Base-by-base conservation (phyloP, 768 basidiomycete species). In the Lyophyllum atratum region DNA sequence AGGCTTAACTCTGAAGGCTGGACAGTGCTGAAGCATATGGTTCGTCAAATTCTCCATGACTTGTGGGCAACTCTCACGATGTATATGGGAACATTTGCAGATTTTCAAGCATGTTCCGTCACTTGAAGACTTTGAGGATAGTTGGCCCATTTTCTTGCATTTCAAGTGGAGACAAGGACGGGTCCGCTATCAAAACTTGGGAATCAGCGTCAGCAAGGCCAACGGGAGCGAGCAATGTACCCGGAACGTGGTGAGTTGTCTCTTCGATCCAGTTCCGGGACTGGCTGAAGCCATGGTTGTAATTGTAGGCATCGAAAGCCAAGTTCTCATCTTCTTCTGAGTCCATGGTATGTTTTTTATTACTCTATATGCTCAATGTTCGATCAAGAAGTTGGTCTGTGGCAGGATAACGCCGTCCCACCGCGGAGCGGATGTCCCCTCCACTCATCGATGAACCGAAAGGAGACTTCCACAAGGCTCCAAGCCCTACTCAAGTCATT, bases 401-500 rank as follows among this genome's bases (percentile, higher is more conserved):
- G 8, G 4, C 21, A 34, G 37, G 42, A 21, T 37, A 15, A 15
- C 6, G 12, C 3, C 34, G 8, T 14, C 12, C 11, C 26, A 17
- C 54, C 56, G 4, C 51, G 22, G 24, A 61, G 54, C 34, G 65
- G 59, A 6, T 71, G 69, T 46, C 50, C 59, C 6, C 33, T 54
- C 7, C 68, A 71, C 48, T 59, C 55, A 29, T 57, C 52, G 4
- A 49, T 59, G 8, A 55, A 62, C 25, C 21, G 58, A 22, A 28
- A 31, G 25, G 46, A 52, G 1, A 60, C 60, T 8, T 52, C 62
- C 6, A 25, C 42, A 6, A 58, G 48, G 25, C 56, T 73, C n/a
- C 59, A 58, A 40, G 31, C 52, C 10, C 34, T 65, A 31, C 48
- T 70, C 48, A 54, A 56, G 5, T 33, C 45, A 4, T 61, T 59